These are phyloP conservation scores for Cladobotryum protrusum DNA, from an alignment of 2,329 filamentous ascomycete species.

Conservation along the genomic window DNA sequence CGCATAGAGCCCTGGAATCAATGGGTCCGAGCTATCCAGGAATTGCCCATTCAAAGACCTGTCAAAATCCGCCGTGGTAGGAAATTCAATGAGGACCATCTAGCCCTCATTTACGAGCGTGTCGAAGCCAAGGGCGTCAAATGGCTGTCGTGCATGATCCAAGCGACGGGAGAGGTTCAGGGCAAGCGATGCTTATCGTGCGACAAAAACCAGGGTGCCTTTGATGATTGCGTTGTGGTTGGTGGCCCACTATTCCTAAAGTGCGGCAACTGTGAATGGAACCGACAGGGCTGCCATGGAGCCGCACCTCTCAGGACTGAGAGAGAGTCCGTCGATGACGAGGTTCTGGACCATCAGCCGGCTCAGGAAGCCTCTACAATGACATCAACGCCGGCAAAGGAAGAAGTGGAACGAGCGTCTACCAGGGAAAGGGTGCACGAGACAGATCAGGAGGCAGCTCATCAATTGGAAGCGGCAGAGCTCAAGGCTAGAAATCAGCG, in stretches of 20 bases:
- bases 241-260: conserved; percentile 37
- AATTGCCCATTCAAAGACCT: conserved; percentile 31
- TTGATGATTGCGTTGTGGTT: conserved; percentile 39
- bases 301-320: conserved; percentile 14
- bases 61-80: conserved; percentile 37
- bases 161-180: conserved; percentile 41
- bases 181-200: conserved; percentile 35
- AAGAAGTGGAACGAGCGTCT: background rate
- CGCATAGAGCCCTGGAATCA: conserved; percentile 33
- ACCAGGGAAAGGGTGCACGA: background rate
- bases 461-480: background rate
- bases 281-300: conserved; percentile 32
- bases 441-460: background rate
- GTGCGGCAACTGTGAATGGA: conserved; percentile 49
- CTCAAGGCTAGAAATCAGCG: background rate
- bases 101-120: conserved; percentile 36
- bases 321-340: too few relatives aligned
- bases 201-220: conserved; percentile 36
- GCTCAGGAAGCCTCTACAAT: background rate
- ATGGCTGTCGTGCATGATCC: conserved; percentile 45
- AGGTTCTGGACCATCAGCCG: background rate
- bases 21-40: conserved; percentile 33
- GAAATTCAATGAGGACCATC: conserved; percentile 33
- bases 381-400: background rate
- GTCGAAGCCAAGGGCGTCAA: conserved; percentile 37